Conservation (phyloP, 345 rosid species). For the Kernera saxatilis region DNA sequence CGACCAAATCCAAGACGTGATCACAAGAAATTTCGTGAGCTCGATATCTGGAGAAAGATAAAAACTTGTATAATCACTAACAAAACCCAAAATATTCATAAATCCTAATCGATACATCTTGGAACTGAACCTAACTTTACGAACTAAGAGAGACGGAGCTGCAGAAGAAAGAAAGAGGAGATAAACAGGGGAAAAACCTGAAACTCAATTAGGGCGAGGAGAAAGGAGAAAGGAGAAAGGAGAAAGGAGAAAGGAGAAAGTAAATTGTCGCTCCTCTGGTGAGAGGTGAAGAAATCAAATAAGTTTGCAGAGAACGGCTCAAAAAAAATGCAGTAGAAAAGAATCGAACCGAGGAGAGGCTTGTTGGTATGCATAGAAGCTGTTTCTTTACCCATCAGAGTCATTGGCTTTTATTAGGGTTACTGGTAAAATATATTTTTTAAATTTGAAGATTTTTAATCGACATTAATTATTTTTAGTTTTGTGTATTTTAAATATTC, state of each 20-base stretch:
- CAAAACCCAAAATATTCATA: not conserved
- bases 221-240: not conserved
- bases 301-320: not conserved
- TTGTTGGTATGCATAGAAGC: too few species aligned
- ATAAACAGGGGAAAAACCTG: not conserved
- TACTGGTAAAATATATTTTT: too few species aligned
- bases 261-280: not conserved
- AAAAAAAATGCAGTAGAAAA: not conserved
- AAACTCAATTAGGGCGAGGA: not conserved
- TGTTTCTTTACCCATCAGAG: too few species aligned
- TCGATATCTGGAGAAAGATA: not conserved
- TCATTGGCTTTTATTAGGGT: too few species aligned
- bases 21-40: not conserved
- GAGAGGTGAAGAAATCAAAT: not conserved
- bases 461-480: too few species aligned
- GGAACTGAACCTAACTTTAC: not conserved
- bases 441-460: too few species aligned
- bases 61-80: not conserved
- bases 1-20: not conserved
- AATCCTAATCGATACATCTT: not conserved
- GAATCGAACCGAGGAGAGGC: too few species aligned
- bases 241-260: not conserved
- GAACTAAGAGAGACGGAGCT: not conserved
- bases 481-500: too few species aligned
- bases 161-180: not conserved